These are phyloP conservation scores for Niveomyces coronatus DNA, from an alignment of 2,329 filamentous ascomycete species.

Conservation along the genomic window DNA sequence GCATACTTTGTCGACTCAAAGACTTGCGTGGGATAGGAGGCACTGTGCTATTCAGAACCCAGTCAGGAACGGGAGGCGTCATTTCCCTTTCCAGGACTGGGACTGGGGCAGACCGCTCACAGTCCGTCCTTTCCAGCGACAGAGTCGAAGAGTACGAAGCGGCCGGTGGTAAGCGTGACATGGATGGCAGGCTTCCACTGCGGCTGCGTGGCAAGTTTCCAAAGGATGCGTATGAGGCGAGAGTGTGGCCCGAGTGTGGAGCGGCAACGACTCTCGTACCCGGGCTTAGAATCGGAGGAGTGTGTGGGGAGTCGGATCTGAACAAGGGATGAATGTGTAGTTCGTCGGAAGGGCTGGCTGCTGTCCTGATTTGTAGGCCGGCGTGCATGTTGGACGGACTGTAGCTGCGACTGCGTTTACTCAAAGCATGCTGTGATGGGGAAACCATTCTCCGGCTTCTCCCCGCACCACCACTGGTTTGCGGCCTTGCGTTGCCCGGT, in stretches of 20 bases:
- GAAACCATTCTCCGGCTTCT: conserved; percentile 46
- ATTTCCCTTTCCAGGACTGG: conserved; percentile 8
- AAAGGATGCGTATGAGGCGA: conserved; percentile 43
- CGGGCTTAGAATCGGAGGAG: conserved; percentile 54
- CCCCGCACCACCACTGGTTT: conserved; percentile 54
- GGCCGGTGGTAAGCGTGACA: conserved; percentile 3
- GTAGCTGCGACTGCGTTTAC: conserved; percentile 40
- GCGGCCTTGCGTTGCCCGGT: conserved; percentile 58
- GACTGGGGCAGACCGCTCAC: not conserved
- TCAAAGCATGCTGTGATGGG: conserved; percentile 37
- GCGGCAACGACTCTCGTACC: conserved; percentile 63
- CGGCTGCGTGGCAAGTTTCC: conserved; percentile 43
- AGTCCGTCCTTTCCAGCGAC: not conserved
- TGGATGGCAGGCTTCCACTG: conserved; percentile 41
- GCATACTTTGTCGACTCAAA: conserved; percentile 1
- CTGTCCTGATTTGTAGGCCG: conserved; percentile 14
- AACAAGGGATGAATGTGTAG: conserved; percentile 71
- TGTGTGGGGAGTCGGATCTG: conserved; percentile 58
- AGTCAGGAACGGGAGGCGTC: conserved; percentile 10
- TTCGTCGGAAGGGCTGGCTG: conserved; percentile 41
- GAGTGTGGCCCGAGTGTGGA: conserved; percentile 55
- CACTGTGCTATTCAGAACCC: conserved; percentile 7
- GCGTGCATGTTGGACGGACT: conserved; percentile 26
- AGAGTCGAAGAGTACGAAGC: too few species aligned
- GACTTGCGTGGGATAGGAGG: conserved; percentile 6